Conservation (phyloP, 2,329 filamentous ascomycete genomes). For the Alternaria atra region DNA sequence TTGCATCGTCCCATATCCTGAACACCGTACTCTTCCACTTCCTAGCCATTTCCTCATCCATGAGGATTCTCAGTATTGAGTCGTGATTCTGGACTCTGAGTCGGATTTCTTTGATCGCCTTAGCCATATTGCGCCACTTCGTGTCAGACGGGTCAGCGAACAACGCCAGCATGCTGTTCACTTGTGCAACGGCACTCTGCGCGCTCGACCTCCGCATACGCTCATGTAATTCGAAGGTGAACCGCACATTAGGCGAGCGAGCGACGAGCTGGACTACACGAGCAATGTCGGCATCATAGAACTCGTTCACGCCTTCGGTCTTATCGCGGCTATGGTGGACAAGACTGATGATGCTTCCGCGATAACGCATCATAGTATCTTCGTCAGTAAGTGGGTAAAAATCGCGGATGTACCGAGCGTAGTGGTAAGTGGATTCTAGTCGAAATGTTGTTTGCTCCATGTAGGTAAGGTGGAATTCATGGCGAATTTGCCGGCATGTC, state of each 20-base stretch:
- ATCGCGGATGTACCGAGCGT: background rate
- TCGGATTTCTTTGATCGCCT: background rate
- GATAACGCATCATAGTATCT: background rate
- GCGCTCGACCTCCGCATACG: background rate
- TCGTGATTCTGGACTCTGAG: background rate
- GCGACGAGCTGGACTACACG: constrained; percentile 1
- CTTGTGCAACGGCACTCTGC: background rate
- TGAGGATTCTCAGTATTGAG: background rate
- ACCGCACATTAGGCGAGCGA: background rate
- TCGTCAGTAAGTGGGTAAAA: background rate
- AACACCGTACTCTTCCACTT: background rate
- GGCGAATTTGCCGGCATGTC: constrained; percentile 23
- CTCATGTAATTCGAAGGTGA: background rate
- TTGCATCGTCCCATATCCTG: background rate
- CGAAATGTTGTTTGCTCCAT: background rate
- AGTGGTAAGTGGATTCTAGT: background rate
- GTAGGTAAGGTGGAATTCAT: constrained; percentile 23
- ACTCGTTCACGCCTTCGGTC: background rate
- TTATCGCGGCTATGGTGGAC: background rate
- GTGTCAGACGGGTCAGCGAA: background rate
- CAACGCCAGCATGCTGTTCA: background rate
- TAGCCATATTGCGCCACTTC: background rate
- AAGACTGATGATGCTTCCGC: background rate
- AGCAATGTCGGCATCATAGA: background rate
- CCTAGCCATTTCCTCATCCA: background rate